Evolutionary conservation across 768 basidiomycete genomes (phyloP).

Genomic region (Clathrus columnatus): DNA sequence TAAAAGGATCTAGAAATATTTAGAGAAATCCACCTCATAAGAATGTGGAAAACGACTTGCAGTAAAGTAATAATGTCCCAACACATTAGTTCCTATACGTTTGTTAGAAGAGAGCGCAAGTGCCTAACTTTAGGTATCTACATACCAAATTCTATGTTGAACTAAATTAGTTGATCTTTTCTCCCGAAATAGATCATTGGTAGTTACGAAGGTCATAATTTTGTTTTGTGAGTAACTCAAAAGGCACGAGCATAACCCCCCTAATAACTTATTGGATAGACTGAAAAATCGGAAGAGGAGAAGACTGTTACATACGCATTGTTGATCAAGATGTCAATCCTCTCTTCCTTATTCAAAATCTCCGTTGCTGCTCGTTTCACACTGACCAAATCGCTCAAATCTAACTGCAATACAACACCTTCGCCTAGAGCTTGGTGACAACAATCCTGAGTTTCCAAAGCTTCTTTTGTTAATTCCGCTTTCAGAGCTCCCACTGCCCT

Average conservation of each 20-base stretch:
- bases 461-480: slow-evolving; percentile 7
- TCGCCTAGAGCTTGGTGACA: not conserved
- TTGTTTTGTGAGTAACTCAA: slow-evolving; percentile 26
- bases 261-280: slow-evolving; percentile 16
- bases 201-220: slow-evolving; percentile 29
- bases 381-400: slow-evolving; percentile 9
- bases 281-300: not conserved
- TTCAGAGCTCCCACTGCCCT: slow-evolving; percentile 1
- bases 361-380: slow-evolving; percentile 12
- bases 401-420: slow-evolving; percentile 1
- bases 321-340: slow-evolving; percentile 10
- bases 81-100: slow-evolving; percentile 4
- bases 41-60: not conserved
- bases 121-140: too few species aligned
- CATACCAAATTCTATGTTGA: not conserved
- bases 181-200: not conserved
- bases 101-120: too few species aligned
- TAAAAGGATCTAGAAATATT: slow-evolving; percentile 25
- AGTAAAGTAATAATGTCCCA: slow-evolving; percentile 37
- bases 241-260: slow-evolving; percentile 24
- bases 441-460: not conserved
- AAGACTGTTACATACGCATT: slow-evolving; percentile 10
- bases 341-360: slow-evolving; percentile 8
- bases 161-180: not conserved
- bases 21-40: not conserved